phyloP scores from a whole-genome alignment of 2,329 filamentous ascomycete genomes.

The Onygenales sp. region DNA sequence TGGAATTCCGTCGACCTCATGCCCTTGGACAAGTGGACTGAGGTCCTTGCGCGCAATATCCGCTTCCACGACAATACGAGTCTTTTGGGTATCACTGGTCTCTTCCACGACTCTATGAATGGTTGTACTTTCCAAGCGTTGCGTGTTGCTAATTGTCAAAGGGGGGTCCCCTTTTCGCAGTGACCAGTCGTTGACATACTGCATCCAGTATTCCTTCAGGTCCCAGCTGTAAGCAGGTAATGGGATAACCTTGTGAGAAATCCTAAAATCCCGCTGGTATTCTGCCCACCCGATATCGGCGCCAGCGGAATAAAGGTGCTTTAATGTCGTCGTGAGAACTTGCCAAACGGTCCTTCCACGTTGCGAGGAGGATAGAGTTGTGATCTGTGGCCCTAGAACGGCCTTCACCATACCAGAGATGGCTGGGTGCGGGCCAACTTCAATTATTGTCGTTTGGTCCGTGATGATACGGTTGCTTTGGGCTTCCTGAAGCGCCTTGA shows the following conservation, averaged over 20 bases:
- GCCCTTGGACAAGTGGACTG: slow-evolving; percentile 13
- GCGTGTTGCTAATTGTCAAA: not conserved
- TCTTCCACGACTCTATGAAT: slow-evolving; percentile 12
- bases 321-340: slow-evolving; percentile 50
- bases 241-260: slow-evolving; percentile 50
- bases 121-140: slow-evolving; percentile 4
- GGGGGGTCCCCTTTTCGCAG: slow-evolving; percentile 8
- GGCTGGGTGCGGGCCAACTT: slow-evolving; percentile 65
- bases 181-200: slow-evolving; percentile 28
- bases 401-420: slow-evolving; percentile 60
- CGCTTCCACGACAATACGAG: slow-evolving; percentile 10
- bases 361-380: slow-evolving; percentile 51
- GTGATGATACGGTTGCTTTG: slow-evolving; percentile 50
- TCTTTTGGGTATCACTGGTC: not conserved
- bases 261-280: slow-evolving; percentile 54
- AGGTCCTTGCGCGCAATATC: slow-evolving; percentile 13
- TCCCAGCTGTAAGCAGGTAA: slow-evolving; percentile 61
- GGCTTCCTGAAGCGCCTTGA: slow-evolving; percentile 50
- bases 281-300: slow-evolving; percentile 61
- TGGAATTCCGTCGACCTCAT: slow-evolving; percentile 16
- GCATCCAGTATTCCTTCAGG: slow-evolving; percentile 63
- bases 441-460: slow-evolving; percentile 60
- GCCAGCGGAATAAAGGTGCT: slow-evolving; percentile 52
- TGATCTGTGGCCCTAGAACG: slow-evolving; percentile 46
- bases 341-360: slow-evolving; percentile 56